Base-by-base conservation (phyloP, 768 basidiomycete genomes). In the Clitopilus passeckerianus region DNA sequence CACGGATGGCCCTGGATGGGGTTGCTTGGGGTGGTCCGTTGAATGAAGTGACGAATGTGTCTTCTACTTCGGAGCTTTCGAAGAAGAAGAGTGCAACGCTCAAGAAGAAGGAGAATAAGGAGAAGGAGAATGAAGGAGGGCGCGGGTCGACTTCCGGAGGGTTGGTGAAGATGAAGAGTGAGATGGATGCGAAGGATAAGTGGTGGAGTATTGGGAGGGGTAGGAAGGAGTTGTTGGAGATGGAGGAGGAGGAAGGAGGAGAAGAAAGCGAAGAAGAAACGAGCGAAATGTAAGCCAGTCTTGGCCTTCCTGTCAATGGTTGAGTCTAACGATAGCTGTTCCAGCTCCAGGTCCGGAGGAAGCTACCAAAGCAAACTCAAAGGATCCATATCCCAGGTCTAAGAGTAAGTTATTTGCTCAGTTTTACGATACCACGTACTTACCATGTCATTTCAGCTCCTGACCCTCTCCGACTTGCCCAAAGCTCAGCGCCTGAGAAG, bases 181-280 rank as follows among this genome's bases (percentile, higher is more conserved):
- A 73, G 37, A 71, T 71, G 44, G 69, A 73, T 56, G 60, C 59
- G 27, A 37, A 55, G 33, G 78, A 80, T 66, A 89, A 86, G 70
- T 93, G 90, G 90, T 93, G 90, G 91, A 92, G 82, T 62, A 86
- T 93, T 60, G 86, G 89, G 6, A 74, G 89, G 14, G 88, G 88
- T 9, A 73, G 87, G 64, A 91, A 86, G 67, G 90, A 89, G 58
- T 85, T 83, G 16, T 89, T 90, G 69, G 86, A 86, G 66, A 83
- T 82, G 71, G 77, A 73, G 15, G 79, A 79, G 62, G 71, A 75
- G 62, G 69, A 72, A 70, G 61, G 76, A 75, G 34, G 74, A 76
- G 56, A 71, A 74, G 24, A 75, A 75, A 60, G 66, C 71, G 18
- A 70, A 71, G 50, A 63, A 68, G 52, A 65, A 71, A 33, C 74